Evolutionary conservation across 805 yeast genomes (phyloP).

Genomic region (Zygosaccharomyces rouxii): DNA sequence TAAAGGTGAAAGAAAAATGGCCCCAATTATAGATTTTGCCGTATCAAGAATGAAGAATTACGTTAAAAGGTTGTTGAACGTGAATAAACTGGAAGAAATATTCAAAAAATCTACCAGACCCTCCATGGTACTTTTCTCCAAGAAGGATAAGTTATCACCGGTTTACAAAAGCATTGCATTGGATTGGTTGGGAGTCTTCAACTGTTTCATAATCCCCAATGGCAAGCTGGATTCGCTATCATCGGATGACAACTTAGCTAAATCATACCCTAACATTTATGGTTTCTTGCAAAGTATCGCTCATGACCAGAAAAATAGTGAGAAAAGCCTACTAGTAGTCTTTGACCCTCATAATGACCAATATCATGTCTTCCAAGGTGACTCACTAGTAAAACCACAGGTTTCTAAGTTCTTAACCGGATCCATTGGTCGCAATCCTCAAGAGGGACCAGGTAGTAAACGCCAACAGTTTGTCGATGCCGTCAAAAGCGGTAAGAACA

Average conservation of each 20-base stretch:
- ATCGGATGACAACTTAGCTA: conserved; percentile 6
- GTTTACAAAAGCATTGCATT: conserved; percentile 62
- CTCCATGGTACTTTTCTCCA: conserved; percentile 51
- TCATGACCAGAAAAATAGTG: conserved; percentile 16
- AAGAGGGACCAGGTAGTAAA: conserved; percentile 33
- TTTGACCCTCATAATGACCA: conserved; percentile 22
- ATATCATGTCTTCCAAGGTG: conserved; percentile 18
- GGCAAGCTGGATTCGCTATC: conserved; percentile 21
- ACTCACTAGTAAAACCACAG: conserved; percentile 20
- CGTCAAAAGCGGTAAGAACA: conserved; percentile 22
- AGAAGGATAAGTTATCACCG: conserved; percentile 47
- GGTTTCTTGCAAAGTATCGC: conserved; percentile 15
- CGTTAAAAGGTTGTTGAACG: conserved; percentile 46
- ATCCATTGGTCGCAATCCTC: conserved; percentile 21
- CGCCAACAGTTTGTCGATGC: conserved; percentile 21
- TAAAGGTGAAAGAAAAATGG: conserved; percentile 55
- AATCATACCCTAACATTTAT: conserved; percentile 24
- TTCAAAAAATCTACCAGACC: conserved; percentile 24
- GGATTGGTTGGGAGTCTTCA: conserved; percentile 53
- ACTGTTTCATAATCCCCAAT: conserved; percentile 43
- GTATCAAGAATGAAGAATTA: conserved; percentile 61
- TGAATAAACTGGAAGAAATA: conserved; percentile 32
- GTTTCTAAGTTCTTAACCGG: conserved; percentile 25
- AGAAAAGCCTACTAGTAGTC: conserved; percentile 19
- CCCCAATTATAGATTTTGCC: conserved; percentile 50